Evolutionary conservation across 208 protist species (phyloP).

Genomic region (Acanthamoeba sp.): DNA sequence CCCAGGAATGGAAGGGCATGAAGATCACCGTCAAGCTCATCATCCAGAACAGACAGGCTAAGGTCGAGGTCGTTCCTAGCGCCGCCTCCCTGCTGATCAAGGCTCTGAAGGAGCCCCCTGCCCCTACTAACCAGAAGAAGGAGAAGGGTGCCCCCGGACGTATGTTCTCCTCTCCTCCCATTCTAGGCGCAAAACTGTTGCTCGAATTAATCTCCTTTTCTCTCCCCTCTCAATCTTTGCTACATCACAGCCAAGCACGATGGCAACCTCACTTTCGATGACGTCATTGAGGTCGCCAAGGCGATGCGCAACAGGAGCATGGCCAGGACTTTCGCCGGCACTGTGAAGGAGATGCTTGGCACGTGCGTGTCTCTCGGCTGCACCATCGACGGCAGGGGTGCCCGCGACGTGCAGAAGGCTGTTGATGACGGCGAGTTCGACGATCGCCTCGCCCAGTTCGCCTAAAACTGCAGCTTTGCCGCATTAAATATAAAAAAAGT

Average conservation of each 20-base stretch:
- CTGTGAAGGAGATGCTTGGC: slow-evolving; percentile 99
- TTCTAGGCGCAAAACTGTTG: background rate
- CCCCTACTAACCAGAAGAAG: slow-evolving; percentile 99
- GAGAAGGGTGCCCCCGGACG: slow-evolving; percentile 90
- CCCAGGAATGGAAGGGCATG: slow-evolving; percentile 99
- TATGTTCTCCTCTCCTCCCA: background rate
- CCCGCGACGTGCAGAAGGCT: slow-evolving; percentile 95
- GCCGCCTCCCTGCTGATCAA: slow-evolving; percentile 98
- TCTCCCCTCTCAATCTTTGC: background rate
- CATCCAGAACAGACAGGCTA: slow-evolving; percentile 99
- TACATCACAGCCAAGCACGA: slow-evolving; percentile 95
- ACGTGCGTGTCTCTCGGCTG: slow-evolving; percentile 98
- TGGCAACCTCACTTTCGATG: slow-evolving; percentile 98
- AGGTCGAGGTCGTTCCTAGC: slow-evolving; percentile 97
- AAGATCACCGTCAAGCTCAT: slow-evolving; percentile 98
- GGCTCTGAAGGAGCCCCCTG: slow-evolving; percentile 99
- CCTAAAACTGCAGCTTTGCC: background rate
- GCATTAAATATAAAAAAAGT: no score
- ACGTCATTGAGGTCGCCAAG: slow-evolving; percentile 98
- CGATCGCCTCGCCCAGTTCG: slow-evolving; percentile 21
- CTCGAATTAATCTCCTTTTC: slow-evolving; percentile 35
- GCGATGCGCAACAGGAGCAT: slow-evolving; percentile 96
- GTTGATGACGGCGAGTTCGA: slow-evolving; percentile 96
- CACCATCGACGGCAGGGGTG: slow-evolving; percentile 97
- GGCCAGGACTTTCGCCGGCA: slow-evolving; percentile 95